Evolutionary conservation across 768 basidiomycete species (phyloP).

Genomic region (Mycena kentingensis): DNA sequence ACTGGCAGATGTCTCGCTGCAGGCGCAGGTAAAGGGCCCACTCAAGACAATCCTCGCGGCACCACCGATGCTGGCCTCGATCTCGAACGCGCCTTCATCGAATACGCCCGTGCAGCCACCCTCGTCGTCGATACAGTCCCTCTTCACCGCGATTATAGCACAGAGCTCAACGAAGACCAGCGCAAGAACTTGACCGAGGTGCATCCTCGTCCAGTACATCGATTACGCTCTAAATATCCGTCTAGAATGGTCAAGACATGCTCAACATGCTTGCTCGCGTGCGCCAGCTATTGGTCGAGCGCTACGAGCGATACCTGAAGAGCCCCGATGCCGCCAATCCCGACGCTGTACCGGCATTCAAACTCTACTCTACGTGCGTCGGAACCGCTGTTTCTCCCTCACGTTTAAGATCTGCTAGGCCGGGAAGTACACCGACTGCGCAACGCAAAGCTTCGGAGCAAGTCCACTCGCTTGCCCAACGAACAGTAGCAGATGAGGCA

Average conservation of each 20-base stretch:
- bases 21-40: slow-evolving; percentile 2
- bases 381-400: not conserved
- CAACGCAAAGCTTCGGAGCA: too few species aligned
- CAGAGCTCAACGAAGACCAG: slow-evolving; percentile 56
- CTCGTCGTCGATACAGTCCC: slow-evolving; percentile 81
- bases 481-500: slow-evolving; percentile 3
- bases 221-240: not conserved
- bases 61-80: slow-evolving; percentile 33
- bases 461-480: slow-evolving; percentile 6
- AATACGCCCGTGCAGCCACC: slow-evolving; percentile 72
- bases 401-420: not conserved
- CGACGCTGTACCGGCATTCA: slow-evolving; percentile 8
- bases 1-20: slow-evolving; percentile 48
- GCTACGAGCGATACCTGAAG: slow-evolving; percentile 45
- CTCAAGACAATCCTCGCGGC: not conserved
- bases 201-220: slow-evolving; percentile 35
- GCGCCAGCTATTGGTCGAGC: slow-evolving; percentile 63
- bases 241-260: slow-evolving; percentile 70
- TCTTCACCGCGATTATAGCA: slow-evolving; percentile 63
- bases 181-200: slow-evolving; percentile 70
- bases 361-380: not conserved
- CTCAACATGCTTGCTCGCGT: slow-evolving; percentile 65
- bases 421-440: not conserved
- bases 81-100: slow-evolving; percentile 71
- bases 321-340: not conserved